Conservation (phyloP, 2,329 filamentous ascomycete species). For the Tolypocladium ophioglossoides region DNA sequence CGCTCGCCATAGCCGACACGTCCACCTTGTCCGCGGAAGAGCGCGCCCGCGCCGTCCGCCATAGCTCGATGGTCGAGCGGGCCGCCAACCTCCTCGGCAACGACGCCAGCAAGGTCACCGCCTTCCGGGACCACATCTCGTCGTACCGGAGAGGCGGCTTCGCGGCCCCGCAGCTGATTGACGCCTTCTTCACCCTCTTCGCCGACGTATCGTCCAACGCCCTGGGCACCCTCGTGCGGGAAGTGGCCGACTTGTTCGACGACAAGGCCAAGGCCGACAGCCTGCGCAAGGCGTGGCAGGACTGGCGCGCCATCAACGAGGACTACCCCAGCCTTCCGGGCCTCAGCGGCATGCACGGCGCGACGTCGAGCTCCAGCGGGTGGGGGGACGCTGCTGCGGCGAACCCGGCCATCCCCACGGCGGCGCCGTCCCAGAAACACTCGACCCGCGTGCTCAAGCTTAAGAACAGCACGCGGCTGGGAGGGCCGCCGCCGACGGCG, state of each 20-base stretch:
- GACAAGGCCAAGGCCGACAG: slow-evolving; percentile 62
- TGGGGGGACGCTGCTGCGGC: slow-evolving; percentile 50
- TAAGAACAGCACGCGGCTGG: slow-evolving; percentile 45
- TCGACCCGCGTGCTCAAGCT: slow-evolving; percentile 46
- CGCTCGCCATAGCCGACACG: slow-evolving; percentile 39
- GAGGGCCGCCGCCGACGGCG: slow-evolving; percentile 15
- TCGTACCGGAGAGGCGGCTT: slow-evolving; percentile 62
- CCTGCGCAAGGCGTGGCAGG: slow-evolving; percentile 78
- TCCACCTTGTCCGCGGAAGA: slow-evolving; percentile 60
- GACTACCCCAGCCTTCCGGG: slow-evolving; percentile 86
- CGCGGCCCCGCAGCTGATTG: slow-evolving; percentile 66
- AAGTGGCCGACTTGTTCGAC: slow-evolving; percentile 88
- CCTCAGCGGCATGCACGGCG: slow-evolving; percentile 56
- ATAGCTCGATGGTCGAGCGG: slow-evolving; percentile 76
- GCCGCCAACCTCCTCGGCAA: slow-evolving; percentile 73
- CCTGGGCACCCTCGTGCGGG: slow-evolving; percentile 79
- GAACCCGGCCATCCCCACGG: slow-evolving; percentile 37
- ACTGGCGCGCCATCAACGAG: slow-evolving; percentile 93
- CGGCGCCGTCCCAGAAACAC: slow-evolving; percentile 33
- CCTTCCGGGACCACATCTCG: slow-evolving; percentile 73
- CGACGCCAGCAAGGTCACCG: slow-evolving; percentile 59
- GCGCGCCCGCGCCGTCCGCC: slow-evolving; percentile 67
- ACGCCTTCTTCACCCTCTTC: slow-evolving; percentile 80
- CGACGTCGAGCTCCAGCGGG: slow-evolving; percentile 42
- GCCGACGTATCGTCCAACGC: slow-evolving; percentile 66